Percentiles rank a stretch among this genome's conserved stretches.
phyloP scores from a whole-genome alignment of 164 flowering plant genomes.

The Houttuynia cordata region DNA sequence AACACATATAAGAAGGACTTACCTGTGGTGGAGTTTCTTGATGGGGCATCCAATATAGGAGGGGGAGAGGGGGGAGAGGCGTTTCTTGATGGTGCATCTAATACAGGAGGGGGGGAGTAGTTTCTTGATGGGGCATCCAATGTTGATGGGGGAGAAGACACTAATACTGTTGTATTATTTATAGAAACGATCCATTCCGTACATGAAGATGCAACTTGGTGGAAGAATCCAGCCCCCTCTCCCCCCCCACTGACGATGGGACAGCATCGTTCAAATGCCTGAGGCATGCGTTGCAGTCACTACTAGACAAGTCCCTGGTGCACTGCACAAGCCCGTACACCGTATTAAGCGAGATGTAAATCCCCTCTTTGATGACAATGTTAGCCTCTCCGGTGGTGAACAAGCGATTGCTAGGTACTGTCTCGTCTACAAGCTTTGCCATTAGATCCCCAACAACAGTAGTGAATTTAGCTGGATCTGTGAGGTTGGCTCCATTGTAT shows the following conservation, averaged over 20 bases:
- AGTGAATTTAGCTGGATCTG: neutral
- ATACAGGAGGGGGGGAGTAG: no score
- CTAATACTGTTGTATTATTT: no score
- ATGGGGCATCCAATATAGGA: neutral
- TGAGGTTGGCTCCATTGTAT: neutral
- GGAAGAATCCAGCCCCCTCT: conserved; percentile 13
- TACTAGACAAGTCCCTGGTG: conserved; percentile 19
- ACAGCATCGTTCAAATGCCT: neutral
- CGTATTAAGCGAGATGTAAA: no score
- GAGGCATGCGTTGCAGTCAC: conserved; percentile 22
- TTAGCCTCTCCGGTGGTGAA: conserved; percentile 5
- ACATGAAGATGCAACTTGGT: conserved; percentile 18
- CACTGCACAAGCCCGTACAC: conserved; percentile 27
- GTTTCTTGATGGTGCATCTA: no score
- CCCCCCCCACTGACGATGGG: conserved; percentile 6
- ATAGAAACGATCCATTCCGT: conserved; percentile 7
- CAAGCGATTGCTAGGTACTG: neutral
- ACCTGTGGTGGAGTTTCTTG: neutral
- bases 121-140: no score
- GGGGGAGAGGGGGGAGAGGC: neutral
- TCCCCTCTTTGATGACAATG: neutral
- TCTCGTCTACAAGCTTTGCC: neutral
- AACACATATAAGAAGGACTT: no score
- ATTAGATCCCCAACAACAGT: neutral
- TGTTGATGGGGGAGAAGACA: no score